These are phyloP conservation scores for Starmera amethionina DNA, from an alignment of 805 yeast species.

Conservation along the genomic window DNA sequence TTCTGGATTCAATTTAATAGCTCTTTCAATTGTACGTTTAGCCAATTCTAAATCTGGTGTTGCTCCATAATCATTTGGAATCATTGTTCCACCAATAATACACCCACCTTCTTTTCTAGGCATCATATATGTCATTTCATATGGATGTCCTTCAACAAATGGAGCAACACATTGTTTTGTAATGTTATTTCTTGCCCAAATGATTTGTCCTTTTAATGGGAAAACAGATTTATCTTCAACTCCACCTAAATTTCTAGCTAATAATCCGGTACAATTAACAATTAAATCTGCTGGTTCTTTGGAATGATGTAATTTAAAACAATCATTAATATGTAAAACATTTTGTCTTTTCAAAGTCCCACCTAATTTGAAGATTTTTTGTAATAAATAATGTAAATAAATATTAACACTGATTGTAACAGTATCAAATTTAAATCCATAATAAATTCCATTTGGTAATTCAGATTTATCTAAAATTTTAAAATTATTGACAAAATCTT, in stretches of 20 bases:
- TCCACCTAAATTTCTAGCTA: conserved; percentile 34
- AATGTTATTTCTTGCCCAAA: conserved; percentile 24
- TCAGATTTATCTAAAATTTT: conserved; percentile 24
- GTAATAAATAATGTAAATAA: conserved; percentile 43
- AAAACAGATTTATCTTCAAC: conserved; percentile 33
- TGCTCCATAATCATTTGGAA: conserved; percentile 21
- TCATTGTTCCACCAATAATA: conserved; percentile 48
- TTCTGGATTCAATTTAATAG: conserved; percentile 14
- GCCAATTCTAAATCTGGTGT: conserved; percentile 34
- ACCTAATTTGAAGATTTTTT: conserved; percentile 35
- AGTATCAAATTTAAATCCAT: conserved; percentile 42
- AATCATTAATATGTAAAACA: conserved; percentile 37
- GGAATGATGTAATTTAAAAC: conserved; percentile 29
- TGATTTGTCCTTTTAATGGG: conserved; percentile 54
- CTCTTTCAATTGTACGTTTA: conserved; percentile 28
- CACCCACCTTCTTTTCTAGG: conserved; percentile 72
- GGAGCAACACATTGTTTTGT: conserved; percentile 18
- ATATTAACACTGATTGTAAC: conserved; percentile 50
- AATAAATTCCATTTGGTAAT: conserved; percentile 23
- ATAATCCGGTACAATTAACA: conserved; percentile 49
- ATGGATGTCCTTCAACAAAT: conserved; percentile 22
- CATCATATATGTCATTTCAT: conserved; percentile 47
- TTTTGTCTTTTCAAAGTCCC: conserved; percentile 35
- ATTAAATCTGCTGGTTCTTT: conserved; percentile 36
- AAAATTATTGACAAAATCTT: conserved; percentile 31